These are phyloP conservation scores for Cladosporium sp. DNA, from an alignment of 2,329 filamentous ascomycete species.

Conservation along the genomic window DNA sequence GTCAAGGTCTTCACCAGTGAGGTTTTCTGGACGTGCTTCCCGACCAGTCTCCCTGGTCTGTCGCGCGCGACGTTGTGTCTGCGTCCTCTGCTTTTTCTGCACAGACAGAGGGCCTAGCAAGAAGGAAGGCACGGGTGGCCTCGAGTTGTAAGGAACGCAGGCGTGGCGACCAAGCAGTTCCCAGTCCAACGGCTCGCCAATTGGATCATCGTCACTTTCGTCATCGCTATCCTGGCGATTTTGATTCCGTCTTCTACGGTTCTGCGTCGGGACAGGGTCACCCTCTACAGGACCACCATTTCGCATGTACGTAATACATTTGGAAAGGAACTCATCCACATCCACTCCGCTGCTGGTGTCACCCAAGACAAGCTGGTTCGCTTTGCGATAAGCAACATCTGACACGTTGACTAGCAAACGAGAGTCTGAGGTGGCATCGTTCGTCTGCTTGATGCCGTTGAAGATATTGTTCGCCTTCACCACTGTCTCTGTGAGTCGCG, in stretches of 20 bases:
- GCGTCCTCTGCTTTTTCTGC: slow-evolving; percentile 71
- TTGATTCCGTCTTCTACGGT: slow-evolving; percentile 15
- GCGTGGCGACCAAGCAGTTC: slow-evolving; percentile 71
- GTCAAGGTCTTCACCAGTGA: slow-evolving; percentile 67
- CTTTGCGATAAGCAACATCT: slow-evolving; percentile 73
- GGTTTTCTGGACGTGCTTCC: slow-evolving; percentile 67
- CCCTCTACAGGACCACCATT: slow-evolving; percentile 49
- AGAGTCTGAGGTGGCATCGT: slow-evolving; percentile 85
- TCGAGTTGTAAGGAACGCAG: slow-evolving; percentile 63
- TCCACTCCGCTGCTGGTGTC: slow-evolving; percentile 71
- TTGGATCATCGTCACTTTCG: slow-evolving; percentile 59
- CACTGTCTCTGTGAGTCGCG: slow-evolving; percentile 32
- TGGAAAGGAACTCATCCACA: slow-evolving; percentile 84
- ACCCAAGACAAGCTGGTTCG: slow-evolving; percentile 66
- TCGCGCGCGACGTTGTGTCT: slow-evolving; percentile 63
- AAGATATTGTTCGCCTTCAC: slow-evolving; percentile 50
- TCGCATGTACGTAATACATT: slow-evolving; percentile 83
- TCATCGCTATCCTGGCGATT: slow-evolving; percentile 27
- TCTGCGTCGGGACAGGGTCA: slow-evolving; percentile 33
- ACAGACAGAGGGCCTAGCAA: slow-evolving; percentile 83
- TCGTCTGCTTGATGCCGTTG: slow-evolving; percentile 69
- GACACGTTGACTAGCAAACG: slow-evolving; percentile 75
- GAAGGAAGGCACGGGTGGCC: slow-evolving; percentile 75
- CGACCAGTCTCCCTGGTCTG: slow-evolving; percentile 63
- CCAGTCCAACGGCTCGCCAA: slow-evolving; percentile 81